These are phyloP conservation scores for Cyberlindnera suaveolens DNA, from an alignment of 805 yeast species.

Conservation along the genomic window DNA sequence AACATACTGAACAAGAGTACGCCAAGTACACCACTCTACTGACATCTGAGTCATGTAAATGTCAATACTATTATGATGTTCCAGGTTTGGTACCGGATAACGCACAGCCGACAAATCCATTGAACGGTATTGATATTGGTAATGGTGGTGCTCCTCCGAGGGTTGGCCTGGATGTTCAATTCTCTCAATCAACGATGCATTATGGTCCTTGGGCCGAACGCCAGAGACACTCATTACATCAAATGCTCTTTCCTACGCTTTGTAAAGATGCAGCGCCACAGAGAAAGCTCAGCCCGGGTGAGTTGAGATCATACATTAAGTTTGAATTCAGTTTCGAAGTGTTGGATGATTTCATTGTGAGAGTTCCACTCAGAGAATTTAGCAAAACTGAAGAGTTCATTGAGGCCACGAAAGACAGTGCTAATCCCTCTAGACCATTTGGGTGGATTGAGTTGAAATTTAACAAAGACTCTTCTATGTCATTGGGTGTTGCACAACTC, in stretches of 20 bases:
- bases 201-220: constrained; percentile 98
- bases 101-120: constrained; percentile 24
- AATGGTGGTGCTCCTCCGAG: constrained; percentile 53
- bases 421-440: constrained; percentile 54
- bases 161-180: constrained; percentile 52
- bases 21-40: constrained; percentile 71
- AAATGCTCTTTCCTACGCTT: constrained; percentile 59
- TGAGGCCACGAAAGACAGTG: constrained; percentile 24
- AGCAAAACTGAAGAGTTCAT: constrained; percentile 60
- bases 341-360: constrained; percentile 57
- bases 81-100: constrained; percentile 57
- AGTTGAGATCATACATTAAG: constrained; percentile 47
- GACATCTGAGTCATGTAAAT: constrained; percentile 48
- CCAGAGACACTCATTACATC: constrained; percentile 62
- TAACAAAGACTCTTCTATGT: constrained; percentile 44
- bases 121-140: constrained; percentile 49
- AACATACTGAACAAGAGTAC: constrained; percentile 56
- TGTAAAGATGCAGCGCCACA: constrained; percentile 49
- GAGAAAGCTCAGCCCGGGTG: constrained; percentile 40
- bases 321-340: constrained; percentile 51
- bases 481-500: constrained; percentile 41
- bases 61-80: constrained; percentile 62
- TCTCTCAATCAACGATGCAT: constrained; percentile 59
- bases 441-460: constrained; percentile 87
- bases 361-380: constrained; percentile 79